Evolutionary conservation across 768 basidiomycete genomes (phyloP).

Genomic region (Chalciporus sphaerocephalus): DNA sequence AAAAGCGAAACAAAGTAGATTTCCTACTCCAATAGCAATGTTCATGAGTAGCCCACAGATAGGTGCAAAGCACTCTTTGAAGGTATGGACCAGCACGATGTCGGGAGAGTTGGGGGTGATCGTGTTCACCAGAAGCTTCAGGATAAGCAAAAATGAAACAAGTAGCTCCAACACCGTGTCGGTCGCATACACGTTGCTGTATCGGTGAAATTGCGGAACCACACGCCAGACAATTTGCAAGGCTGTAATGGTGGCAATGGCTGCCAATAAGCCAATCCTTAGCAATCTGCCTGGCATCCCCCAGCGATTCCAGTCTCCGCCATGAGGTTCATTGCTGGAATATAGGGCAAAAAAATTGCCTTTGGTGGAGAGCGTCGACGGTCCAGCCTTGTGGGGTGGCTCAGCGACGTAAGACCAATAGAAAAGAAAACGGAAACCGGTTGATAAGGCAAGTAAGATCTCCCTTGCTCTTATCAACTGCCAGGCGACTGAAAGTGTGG

Average conservation of each 20-base stretch:
- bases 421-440: slow-evolving; percentile 59
- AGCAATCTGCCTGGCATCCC: slow-evolving; percentile 50
- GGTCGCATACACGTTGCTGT: slow-evolving; percentile 51
- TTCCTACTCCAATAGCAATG: slow-evolving; percentile 50
- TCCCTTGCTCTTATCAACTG: slow-evolving; percentile 51
- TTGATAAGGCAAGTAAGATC: slow-evolving; percentile 51
- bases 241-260: slow-evolving; percentile 43
- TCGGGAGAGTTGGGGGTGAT: slow-evolving; percentile 37
- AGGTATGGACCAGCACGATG: slow-evolving; percentile 38
- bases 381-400: slow-evolving; percentile 39
- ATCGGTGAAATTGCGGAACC: slow-evolving; percentile 31
- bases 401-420: slow-evolving; percentile 64
- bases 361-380: slow-evolving; percentile 28
- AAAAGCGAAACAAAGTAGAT: slow-evolving; percentile 53
- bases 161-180: slow-evolving; percentile 57
- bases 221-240: slow-evolving; percentile 67
- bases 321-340: slow-evolving; percentile 36
- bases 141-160: slow-evolving; percentile 52
- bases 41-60: slow-evolving; percentile 51
- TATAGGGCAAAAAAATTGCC: slow-evolving; percentile 16
- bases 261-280: slow-evolving; percentile 46
- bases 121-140: slow-evolving; percentile 60
- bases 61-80: slow-evolving; percentile 46
- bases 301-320: slow-evolving; percentile 65
- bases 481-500: slow-evolving; percentile 22